These are phyloP conservation scores for Isabelozyma rhagii DNA, from an alignment of 805 yeast genomes.

Conservation along the genomic window DNA sequence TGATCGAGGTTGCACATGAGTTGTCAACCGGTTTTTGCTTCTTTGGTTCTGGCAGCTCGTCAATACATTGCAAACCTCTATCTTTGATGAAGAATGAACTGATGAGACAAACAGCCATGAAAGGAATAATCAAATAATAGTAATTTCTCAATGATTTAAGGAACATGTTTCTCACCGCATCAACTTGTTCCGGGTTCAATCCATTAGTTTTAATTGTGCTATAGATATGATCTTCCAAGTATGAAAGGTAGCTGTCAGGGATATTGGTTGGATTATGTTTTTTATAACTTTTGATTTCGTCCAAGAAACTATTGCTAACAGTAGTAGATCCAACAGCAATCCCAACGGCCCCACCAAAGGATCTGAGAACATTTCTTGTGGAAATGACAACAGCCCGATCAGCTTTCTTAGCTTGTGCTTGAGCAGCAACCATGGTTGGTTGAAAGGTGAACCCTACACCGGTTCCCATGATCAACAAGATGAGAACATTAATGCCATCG, in stretches of 20 bases:
- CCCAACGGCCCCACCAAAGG: conserved; percentile 63
- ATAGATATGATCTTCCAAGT: conserved; percentile 23
- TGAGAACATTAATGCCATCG: conserved; percentile 21
- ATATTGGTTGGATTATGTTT: conserved; percentile 7
- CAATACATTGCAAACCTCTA: conserved; percentile 35
- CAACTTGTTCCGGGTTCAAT: conserved; percentile 16
- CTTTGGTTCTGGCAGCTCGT: conserved; percentile 22
- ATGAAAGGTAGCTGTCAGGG: conserved; percentile 12
- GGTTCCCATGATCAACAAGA: conserved; percentile 10
- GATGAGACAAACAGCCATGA: conserved; percentile 29
- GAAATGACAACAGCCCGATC: conserved; percentile 61
- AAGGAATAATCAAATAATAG: conserved; percentile 34
- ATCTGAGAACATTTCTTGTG: conserved; percentile 53
- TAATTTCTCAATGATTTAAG: conserved; percentile 29
- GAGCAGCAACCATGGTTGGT: conserved; percentile 55
- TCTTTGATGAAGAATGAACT: conserved; percentile 29
- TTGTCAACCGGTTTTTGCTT: conserved; percentile 7
- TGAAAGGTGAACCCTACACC: conserved; percentile 53
- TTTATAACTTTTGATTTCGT: conserved; percentile 12
- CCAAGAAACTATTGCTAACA: conserved; percentile 31
- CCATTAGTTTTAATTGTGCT: conserved; percentile 18
- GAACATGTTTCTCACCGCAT: conserved; percentile 24
- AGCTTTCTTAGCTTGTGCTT: conserved; percentile 46
- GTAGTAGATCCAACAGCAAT: conserved; percentile 45
- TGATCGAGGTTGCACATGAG: conserved; percentile 5